Evolutionary conservation across 495 filamentous ascomycete genomes (phyloP).

Genomic region (Xylaria palmicola): DNA sequence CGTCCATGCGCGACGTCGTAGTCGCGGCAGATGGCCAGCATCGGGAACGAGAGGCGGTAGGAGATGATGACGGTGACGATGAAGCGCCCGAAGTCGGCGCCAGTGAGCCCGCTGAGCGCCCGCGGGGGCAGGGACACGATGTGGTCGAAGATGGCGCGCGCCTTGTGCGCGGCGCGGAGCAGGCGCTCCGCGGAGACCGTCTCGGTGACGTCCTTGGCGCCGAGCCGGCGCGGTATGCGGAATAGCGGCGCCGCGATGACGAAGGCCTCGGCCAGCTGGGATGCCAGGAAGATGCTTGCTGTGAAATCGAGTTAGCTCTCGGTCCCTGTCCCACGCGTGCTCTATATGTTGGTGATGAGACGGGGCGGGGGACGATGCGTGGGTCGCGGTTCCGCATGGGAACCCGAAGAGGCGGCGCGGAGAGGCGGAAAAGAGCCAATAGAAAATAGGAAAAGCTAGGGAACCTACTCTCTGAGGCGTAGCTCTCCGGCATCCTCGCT

Average conservation of each 20-base stretch:
- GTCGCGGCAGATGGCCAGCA: slow-evolving; percentile 30
- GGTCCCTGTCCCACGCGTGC: no score
- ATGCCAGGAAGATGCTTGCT: slow-evolving; percentile 34
- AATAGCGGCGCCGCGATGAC: slow-evolving; percentile 39
- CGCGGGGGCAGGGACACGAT: slow-evolving; percentile 19
- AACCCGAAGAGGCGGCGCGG: not conserved
- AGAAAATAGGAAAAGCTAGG: not conserved
- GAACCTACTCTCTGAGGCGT: slow-evolving; percentile 4
- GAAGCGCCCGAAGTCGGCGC: slow-evolving; percentile 34
- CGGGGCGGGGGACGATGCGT: no score
- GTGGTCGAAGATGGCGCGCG: slow-evolving; percentile 31
- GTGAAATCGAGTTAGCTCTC: not conserved
- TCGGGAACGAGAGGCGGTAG: slow-evolving; percentile 42
- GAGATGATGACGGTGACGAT: slow-evolving; percentile 40
- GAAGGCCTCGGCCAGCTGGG: slow-evolving; percentile 36
- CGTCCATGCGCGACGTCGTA: slow-evolving; percentile 39
- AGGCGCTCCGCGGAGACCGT: slow-evolving; percentile 13
- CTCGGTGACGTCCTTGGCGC: not conserved
- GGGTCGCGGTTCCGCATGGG: no score
- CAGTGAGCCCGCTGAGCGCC: slow-evolving; percentile 32
- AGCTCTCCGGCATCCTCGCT: slow-evolving; percentile 26
- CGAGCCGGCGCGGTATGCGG: slow-evolving; percentile 11
- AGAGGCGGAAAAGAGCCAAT: not conserved
- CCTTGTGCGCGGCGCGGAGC: slow-evolving; percentile 19
- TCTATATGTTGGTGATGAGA: no score